Evolutionary conservation across 208 protist genomes (phyloP).

Genomic region (Leptomonas pyrrhocoris): DNA sequence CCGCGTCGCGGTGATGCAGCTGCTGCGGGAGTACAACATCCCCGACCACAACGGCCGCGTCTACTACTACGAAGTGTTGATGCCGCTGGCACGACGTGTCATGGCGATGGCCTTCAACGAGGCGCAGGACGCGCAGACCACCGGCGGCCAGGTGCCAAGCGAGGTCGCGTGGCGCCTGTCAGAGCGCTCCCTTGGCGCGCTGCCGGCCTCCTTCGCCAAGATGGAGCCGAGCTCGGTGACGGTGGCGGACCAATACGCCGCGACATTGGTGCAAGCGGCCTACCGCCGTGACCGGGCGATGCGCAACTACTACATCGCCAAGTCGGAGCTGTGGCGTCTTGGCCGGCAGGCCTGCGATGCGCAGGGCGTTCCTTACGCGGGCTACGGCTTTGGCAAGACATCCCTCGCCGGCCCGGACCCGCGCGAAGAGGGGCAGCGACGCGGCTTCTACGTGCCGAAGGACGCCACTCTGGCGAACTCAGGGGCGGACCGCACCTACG

Average conservation of each 20-base stretch:
- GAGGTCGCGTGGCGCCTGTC: conserved; percentile 77
- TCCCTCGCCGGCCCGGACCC: conserved; percentile 64
- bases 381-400: conserved; percentile 68
- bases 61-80: conserved; percentile 88
- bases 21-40: conserved; percentile 90
- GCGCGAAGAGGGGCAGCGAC: conserved; percentile 46
- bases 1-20: conserved; percentile 75
- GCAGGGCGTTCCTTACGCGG: conserved; percentile 52
- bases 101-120: conserved; percentile 82
- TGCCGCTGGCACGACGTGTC: conserved; percentile 82
- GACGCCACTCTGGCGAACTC: conserved; percentile 28
- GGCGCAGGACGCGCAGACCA: conserved; percentile 43
- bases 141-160: conserved; percentile 39
- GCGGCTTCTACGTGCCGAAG: conserved; percentile 57
- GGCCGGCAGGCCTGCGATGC: conserved; percentile 67
- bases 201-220: conserved; percentile 27
- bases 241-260: conserved; percentile 82
- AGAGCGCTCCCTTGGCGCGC: conserved; percentile 52
- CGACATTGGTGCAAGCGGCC: conserved; percentile 80
- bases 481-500: conserved; percentile 20
- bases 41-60: conserved; percentile 80
- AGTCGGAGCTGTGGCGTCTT: conserved; percentile 62
- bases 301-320: conserved; percentile 51
- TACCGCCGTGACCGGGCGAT: conserved; percentile 78
- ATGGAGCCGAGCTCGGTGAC: conserved; percentile 38